Evolutionary conservation across 2,329 filamentous ascomycete species (phyloP).

Genomic region (Fusarium subtropicale): DNA sequence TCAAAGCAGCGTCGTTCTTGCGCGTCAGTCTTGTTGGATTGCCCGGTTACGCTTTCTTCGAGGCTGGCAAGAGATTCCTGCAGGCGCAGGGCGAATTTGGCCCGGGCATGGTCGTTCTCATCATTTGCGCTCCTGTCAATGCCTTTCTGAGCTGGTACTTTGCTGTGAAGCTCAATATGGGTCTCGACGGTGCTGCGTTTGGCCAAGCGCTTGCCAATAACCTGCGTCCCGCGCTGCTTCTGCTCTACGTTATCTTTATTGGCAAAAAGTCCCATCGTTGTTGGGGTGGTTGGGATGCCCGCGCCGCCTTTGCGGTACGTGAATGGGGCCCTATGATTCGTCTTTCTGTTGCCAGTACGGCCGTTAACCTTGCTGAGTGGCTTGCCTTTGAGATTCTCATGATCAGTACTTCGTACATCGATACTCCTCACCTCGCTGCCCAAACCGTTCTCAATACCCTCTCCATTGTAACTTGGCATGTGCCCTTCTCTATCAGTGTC

Average conservation of each 20-base stretch:
- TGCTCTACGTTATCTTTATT: conserved; percentile 59
- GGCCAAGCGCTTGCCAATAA: conserved; percentile 62
- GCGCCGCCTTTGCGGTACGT: conserved; percentile 51
- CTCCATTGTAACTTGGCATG: conserved; percentile 56
- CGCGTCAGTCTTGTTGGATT: conserved; percentile 61
- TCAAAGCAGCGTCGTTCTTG: conserved; percentile 62
- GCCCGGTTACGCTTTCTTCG: conserved; percentile 66
- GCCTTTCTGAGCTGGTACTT: conserved; percentile 63
- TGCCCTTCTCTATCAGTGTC: conserved; percentile 58
- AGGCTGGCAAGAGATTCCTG: conserved; percentile 66
- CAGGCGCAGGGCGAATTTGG: conserved; percentile 67
- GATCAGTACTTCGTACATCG: conserved; percentile 59
- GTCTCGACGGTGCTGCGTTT: conserved; percentile 63
- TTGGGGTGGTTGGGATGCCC: conserved; percentile 57
- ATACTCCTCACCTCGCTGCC: conserved; percentile 56
- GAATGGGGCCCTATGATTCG: conserved; percentile 57
- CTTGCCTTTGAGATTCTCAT: conserved; percentile 59
- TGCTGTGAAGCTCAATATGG: conserved; percentile 57
- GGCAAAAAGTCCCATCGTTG: conserved; percentile 49
- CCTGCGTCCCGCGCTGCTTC: conserved; percentile 60
- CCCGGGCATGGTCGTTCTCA: conserved; percentile 60
- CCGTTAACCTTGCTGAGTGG: conserved; percentile 59
- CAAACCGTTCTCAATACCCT: conserved; percentile 57
- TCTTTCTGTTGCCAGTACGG: conserved; percentile 55
- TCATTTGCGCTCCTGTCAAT: conserved; percentile 62